Evolutionary conservation across 2,329 filamentous ascomycete genomes (phyloP).

Genomic region (Penicillium sp.): DNA sequence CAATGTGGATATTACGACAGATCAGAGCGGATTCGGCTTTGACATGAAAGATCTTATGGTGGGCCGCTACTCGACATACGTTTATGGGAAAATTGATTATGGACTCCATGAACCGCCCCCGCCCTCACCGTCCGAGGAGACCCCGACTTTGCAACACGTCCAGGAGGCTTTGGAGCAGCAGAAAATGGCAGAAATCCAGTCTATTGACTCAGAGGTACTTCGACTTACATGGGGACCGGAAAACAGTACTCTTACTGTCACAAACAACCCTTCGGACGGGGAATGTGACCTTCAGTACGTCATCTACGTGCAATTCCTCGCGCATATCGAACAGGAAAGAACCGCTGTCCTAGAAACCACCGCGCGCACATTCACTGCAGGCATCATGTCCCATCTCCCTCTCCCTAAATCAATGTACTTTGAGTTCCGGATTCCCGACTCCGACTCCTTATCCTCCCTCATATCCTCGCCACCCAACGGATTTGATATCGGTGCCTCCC

Average conservation of each 20-base stretch:
- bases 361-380: not conserved
- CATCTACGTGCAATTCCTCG: not conserved
- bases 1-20: not conserved
- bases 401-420: not conserved
- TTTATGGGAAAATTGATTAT: not conserved
- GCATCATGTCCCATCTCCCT: not conserved
- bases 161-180: not conserved
- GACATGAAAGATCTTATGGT: not conserved
- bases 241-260: not conserved
- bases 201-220: not conserved
- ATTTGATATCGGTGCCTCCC: not conserved
- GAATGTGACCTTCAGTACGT: not conserved
- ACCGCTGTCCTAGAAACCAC: not conserved
- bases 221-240: not conserved
- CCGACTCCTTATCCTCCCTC: not conserved
- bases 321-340: not conserved
- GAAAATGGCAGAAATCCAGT: not conserved
- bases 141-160: not conserved
- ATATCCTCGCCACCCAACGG: not conserved
- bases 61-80: not conserved
- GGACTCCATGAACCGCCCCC: not conserved
- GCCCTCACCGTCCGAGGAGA: not conserved
- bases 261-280: not conserved
- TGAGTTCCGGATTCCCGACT: not conserved
- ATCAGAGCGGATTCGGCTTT: not conserved